phyloP scores from a whole-genome alignment of 2,329 filamentous ascomycete species.

The Ophiostoma ips region DNA sequence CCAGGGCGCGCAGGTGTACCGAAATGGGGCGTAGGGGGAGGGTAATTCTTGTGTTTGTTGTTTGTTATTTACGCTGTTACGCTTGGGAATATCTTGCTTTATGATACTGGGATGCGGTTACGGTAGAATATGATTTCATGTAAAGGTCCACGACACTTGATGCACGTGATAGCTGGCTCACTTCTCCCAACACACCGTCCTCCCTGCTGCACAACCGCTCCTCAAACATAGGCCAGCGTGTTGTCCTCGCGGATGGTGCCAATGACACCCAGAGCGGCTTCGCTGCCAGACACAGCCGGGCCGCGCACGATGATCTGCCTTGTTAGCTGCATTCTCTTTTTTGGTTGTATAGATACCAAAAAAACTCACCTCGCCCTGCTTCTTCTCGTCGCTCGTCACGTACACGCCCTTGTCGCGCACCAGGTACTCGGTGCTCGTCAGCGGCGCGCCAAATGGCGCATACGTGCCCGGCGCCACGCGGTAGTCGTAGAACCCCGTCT shows the following conservation, averaged over 20 bases:
- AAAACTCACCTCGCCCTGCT: slow-evolving; percentile 47
- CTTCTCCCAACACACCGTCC: too few relatives aligned
- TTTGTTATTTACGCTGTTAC: background rate
- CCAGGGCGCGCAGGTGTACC: slow-evolving; percentile 60
- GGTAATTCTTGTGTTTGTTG: too few relatives aligned
- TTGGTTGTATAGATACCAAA: background rate
- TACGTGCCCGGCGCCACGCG: slow-evolving; percentile 25
- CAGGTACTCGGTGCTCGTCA: slow-evolving; percentile 67
- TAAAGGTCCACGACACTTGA: too few relatives aligned
- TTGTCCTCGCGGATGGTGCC: slow-evolving; percentile 58
- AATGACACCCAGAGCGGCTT: slow-evolving; percentile 47
- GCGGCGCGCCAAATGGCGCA: slow-evolving; percentile 68
- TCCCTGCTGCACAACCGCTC: background rate
- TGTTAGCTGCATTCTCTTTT: slow-evolving; percentile 5
- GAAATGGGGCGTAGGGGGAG: slow-evolving; percentile 53
- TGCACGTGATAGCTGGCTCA: background rate
- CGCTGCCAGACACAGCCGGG: slow-evolving; percentile 56
- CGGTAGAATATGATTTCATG: background rate
- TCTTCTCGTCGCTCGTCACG: slow-evolving; percentile 49
- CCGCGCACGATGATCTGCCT: slow-evolving; percentile 55
- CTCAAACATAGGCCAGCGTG: slow-evolving; percentile 46
- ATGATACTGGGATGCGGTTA: background rate
- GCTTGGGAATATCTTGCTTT: background rate
- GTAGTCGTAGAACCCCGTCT: slow-evolving; percentile 45
- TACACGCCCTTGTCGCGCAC: slow-evolving; percentile 47